Evolutionary conservation across 1,284 basidiomycete species (phyloP).

Genomic region (Malassezia nana): DNA sequence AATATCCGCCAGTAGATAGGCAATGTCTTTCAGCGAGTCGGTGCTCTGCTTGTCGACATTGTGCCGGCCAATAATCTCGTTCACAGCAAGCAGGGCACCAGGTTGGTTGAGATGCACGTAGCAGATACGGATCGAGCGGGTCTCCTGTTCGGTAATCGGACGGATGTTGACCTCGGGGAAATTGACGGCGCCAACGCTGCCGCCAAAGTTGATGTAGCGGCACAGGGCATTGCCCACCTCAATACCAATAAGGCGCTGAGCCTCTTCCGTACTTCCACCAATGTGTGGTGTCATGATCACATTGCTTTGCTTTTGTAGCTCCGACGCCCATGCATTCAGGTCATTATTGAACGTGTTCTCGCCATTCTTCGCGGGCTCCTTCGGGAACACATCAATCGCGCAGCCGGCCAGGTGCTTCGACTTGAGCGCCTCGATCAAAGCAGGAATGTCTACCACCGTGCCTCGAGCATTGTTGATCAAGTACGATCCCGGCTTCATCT

Average conservation of each 20-base stretch:
- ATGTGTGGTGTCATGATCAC: slow-evolving; percentile 65
- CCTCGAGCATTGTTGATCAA: slow-evolving; percentile 97
- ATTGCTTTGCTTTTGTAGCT: slow-evolving; percentile 36
- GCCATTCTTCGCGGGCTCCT: slow-evolving; percentile 84
- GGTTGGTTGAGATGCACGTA: slow-evolving; percentile 96
- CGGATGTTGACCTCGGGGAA: slow-evolving; percentile 98
- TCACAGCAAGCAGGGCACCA: slow-evolving; percentile 88
- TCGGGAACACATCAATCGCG: slow-evolving; percentile 88
- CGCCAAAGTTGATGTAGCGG: slow-evolving; percentile 86
- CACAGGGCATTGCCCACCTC: slow-evolving; percentile 78
- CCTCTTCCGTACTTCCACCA: slow-evolving; percentile 96
- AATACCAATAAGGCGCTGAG: slow-evolving; percentile 90
- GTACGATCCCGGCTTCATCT: slow-evolving; percentile 91
- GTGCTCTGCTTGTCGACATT: slow-evolving; percentile 99
- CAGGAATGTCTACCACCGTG: slow-evolving; percentile 85
- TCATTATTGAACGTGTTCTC: slow-evolving; percentile 57
- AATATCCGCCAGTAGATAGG: slow-evolving; percentile 93
- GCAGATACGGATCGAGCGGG: slow-evolving; percentile 78
- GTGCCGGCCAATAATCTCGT: slow-evolving; percentile 79
- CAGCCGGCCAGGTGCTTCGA: slow-evolving; percentile 82
- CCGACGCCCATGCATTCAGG: slow-evolving; percentile 39
- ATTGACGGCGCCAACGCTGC: slow-evolving; percentile 81
- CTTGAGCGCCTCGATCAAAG: slow-evolving; percentile 70
- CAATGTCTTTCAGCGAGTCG: slow-evolving; percentile 86
- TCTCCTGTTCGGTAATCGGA: slow-evolving; percentile 66